Base-by-base conservation (phyloP, 140 eudicot species). In the Oenanthe javanica region DNA sequence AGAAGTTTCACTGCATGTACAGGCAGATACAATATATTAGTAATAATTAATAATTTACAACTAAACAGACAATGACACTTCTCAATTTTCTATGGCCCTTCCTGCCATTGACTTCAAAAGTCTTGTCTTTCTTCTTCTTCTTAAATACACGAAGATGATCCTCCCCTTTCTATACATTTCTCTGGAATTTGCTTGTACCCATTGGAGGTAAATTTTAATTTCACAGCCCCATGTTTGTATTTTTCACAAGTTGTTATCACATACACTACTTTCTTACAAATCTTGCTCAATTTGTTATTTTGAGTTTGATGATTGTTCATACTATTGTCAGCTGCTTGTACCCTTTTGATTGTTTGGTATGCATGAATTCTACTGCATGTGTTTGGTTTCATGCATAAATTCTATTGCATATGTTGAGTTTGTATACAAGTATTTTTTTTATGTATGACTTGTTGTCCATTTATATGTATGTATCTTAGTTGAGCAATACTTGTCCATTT, bases 101-200 rank as follows among this genome's bases (percentile, higher is more conserved):
- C 45, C 21, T 4, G 45, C 73, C 73, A 67, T 67, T 67, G 73
- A 67, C 73, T 67, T 9, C 0, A 31, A 31, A 66, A 67, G 73
- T 67, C 73, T 67, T 27, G 73, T 67, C 45, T 31, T 67, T 67
- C 73, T 67, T 12, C 73, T 67, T 67, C 73, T 67, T 12, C 43
- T 67, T 31, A 25, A 67, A 67, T 67, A 61, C 69, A n/a, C 23
- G 36, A 61, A n/a, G 5, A 61, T 61, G 69, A 61, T 21, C 14
- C 69, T 61, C 69, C 27, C 1, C 36, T n/a, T 61, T n/a, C 73
- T 67, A 1, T 67, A 25, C 43, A 31, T 67, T 67, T 67, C 73
- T 67, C 45, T 13, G 45, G 21, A 36, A 31, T 13, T 11, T 67
- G 42, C 45, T 67, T 67, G 31, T 45, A 31, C 19, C 73, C 43